Percentiles rank a stretch among this genome's conserved stretches.
Conservation (phyloP, 805 yeast species). For the Wickerhamomyces silvicola region DNA sequence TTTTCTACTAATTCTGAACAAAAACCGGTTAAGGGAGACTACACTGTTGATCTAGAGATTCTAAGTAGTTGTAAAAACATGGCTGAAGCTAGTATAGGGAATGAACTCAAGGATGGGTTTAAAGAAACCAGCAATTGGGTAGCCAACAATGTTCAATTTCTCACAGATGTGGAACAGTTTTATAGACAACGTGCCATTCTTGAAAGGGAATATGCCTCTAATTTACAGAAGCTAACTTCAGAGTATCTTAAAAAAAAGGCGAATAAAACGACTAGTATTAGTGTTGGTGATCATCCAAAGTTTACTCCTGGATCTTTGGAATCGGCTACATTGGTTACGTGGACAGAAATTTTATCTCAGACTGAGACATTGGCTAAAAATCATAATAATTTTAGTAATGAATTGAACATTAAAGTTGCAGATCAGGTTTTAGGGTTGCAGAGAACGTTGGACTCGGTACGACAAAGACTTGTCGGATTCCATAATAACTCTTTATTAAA, state of each 20-base stretch:
- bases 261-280: conserved; percentile 52
- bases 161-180: conserved; percentile 73
- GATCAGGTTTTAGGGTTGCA: conserved; percentile 53
- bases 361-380: conserved; percentile 77
- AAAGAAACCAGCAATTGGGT: conserved; percentile 78
- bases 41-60: too few relatives aligned
- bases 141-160: conserved; percentile 63
- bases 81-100: conserved; percentile 50
- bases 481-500: conserved; percentile 46
- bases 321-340: conserved; percentile 76
- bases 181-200: conserved; percentile 76
- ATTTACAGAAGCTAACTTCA: conserved; percentile 54
- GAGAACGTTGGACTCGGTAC: conserved; percentile 44
- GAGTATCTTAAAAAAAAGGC: conserved; percentile 76
- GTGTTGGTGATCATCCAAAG: conserved; percentile 88
- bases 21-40: too few relatives aligned
- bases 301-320: conserved; percentile 95
- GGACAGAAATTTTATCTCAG: conserved; percentile 83
- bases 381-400: conserved; percentile 50
- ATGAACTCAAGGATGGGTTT: conserved; percentile 74
- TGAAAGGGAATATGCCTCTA: conserved; percentile 77
- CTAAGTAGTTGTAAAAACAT: too few relatives aligned
- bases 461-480: conserved; percentile 50
- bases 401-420: conserved; percentile 52
- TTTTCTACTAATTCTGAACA: too few relatives aligned